phyloP scores from a whole-genome alignment of 2,329 filamentous ascomycete genomes.

The Fusarium nygamai region DNA sequence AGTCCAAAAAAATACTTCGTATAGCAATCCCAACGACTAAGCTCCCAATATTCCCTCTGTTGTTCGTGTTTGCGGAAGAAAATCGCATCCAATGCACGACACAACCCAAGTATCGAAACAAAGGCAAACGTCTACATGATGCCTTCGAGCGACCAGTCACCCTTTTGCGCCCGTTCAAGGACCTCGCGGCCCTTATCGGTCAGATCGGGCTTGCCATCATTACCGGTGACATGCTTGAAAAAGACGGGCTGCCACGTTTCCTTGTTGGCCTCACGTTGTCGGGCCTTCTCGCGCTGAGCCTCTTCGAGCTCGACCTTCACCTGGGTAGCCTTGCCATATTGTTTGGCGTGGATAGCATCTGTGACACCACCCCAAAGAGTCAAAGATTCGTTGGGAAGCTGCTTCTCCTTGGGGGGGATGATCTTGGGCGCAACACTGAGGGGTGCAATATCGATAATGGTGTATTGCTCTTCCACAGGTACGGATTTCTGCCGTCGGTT shows the following conservation, averaged over 20 bases:
- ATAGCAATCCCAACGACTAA: constrained; percentile 34
- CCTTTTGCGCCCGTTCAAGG: constrained; percentile 62
- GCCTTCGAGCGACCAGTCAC: constrained; percentile 61
- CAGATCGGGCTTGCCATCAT: constrained; percentile 64
- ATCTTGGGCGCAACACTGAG: constrained; percentile 82
- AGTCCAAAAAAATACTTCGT: constrained; percentile 19
- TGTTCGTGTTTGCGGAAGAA: background rate
- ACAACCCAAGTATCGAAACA: background rate
- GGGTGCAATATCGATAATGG: constrained; percentile 89
- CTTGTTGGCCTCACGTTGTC: constrained; percentile 76
- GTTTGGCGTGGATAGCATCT: constrained; percentile 82
- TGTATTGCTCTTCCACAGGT: constrained; percentile 68
- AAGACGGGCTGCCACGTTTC: constrained; percentile 87
- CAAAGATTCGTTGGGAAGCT: constrained; percentile 90
- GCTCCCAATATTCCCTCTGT: background rate
- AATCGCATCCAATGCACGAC: background rate
- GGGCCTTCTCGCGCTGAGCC: constrained; percentile 83
- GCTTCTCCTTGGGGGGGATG: constrained; percentile 78
- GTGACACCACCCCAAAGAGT: constrained; percentile 90
- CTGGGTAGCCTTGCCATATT: constrained; percentile 84
- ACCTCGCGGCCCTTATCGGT: constrained; percentile 63
- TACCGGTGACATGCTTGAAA: constrained; percentile 72
- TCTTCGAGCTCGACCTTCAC: constrained; percentile 95
- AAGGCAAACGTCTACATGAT: constrained; percentile 42
- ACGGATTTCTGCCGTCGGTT: constrained; percentile 50